Base-by-base conservation (phyloP, 805 yeast genomes). In the Myxozyma kluyveri region DNA sequence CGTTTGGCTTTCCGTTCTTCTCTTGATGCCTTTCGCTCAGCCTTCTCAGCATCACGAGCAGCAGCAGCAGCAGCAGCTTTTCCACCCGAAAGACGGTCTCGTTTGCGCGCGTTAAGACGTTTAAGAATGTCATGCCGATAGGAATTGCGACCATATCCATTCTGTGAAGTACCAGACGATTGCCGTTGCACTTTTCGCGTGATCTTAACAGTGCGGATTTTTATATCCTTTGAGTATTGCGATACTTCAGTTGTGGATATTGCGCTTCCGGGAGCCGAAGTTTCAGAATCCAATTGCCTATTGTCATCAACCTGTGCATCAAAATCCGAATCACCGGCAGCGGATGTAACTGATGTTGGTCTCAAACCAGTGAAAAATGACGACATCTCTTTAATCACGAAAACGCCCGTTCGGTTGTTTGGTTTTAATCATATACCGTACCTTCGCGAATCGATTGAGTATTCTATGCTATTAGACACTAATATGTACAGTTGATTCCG, bases 41-140 rank as follows among this genome's bases (percentile, higher is more conserved):
- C n/a, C 21, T 44, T 45, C 45, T 49, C 44, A 21, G 38, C 45
- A 5, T 42, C 42, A 3, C 45, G 40, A 19, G 40, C 24, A 14
- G 14, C 37, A 5, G 24, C 21, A 12, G 17, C 42, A 18, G 41
- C 47, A 12, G 46, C 46, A 6, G 48, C 9, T 9, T 33, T 10
- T n/a, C 41, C 24, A 35, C 51, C 47, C 2, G 47, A 18, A 12
- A 37, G 39, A 18, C 47, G 40, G 23, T 50, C 56, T 31, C 36
- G 38, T 43, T 50, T 46, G 12, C 58, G 49, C 36, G 43, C 42
- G 29, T 54, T 54, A 43, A 54, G 43, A 27, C 58, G 39, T 31
- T 43, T 27, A 24, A 54, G 38, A 35, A 54, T 46, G 9, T 54
- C 56, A 21, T 37, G 26, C 44, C 44, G 53, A 39, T 43, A 46